Base-by-base conservation (phyloP, 495 filamentous ascomycete genomes). In the Pseudoneurospora amorphoporcata region DNA sequence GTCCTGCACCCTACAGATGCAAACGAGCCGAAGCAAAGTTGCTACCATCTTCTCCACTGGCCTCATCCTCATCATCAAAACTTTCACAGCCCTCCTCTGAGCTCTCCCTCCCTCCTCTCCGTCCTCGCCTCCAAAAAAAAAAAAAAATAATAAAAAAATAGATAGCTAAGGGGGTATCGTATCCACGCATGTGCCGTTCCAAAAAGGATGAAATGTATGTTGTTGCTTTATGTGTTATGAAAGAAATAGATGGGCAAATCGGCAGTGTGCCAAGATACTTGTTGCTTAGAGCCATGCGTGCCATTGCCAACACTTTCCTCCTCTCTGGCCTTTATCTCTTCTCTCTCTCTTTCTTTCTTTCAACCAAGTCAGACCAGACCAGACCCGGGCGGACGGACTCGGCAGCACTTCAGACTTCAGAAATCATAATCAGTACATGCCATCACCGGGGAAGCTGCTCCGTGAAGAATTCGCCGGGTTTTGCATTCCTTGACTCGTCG, bases 401-500 rank as follows among this genome's bases (percentile, higher is more conserved):
- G 19, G 19, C 45, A 19, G 47, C 47, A 61, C 5, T 32, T 61
- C 29, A 61, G 29, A 61, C 5, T 32, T 61, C 29, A 61, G 29
- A 61, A 35, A 61, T 61, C 53, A 32, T 32, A 41, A 61, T 45
- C 19, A 71, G 61, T 68, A 76, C 16, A 73, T 68, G 1, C 74
- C 73, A 29, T 76, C 74, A 1, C 74, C 74, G 7, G 12, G 19
- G 4, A 65, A 40, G 16, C 43, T 32, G 23, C 73, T 68, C 68
- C 70, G 38, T 6, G 76, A 73, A 10, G 72, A 43, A 0, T 69
- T 58, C 4, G 71, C 37, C 29, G 76, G 73, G 19, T 53, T 76
- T 3, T 81, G 82, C 17, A 82, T 83, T 43, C 71, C 80, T 72
- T 84, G 84, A 14, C 53, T 61, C 6, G 53, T 61, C 29, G 77